Evolutionary conservation across 2,329 filamentous ascomycete species (phyloP).

Genomic region (Paramyrothecium sp.): DNA sequence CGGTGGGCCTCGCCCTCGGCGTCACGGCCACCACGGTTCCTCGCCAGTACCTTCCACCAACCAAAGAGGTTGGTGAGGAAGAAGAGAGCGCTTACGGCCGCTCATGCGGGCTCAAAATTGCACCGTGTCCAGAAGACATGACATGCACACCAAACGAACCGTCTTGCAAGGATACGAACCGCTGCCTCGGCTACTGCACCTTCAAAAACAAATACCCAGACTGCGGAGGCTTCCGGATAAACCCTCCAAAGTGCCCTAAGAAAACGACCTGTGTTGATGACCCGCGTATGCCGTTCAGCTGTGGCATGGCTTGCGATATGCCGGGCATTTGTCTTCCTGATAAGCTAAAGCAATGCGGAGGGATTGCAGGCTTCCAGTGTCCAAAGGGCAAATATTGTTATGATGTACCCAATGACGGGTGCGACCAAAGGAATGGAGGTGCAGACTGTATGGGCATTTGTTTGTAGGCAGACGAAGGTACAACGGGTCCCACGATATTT

Average conservation of each 20-base stretch:
- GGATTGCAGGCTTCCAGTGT: constrained; percentile 9
- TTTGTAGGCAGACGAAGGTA: neutral
- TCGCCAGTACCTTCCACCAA: too few species aligned
- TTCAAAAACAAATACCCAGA: constrained; percentile 5
- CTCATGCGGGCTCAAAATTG: too few species aligned
- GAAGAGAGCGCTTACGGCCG: too few species aligned
- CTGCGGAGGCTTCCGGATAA: constrained; percentile 12
- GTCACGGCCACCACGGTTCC: too few species aligned
- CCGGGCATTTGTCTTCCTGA: constrained; percentile 15
- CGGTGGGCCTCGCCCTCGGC: too few species aligned
- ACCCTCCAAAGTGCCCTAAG: constrained; percentile 8
- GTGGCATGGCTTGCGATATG: constrained; percentile 16
- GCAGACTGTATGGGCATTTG: constrained; percentile 15
- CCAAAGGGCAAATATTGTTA: constrained; percentile 10
- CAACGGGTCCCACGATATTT: too few species aligned
- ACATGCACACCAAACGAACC: too few species aligned
- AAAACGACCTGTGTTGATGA: constrained; percentile 14
- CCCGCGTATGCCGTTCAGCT: constrained; percentile 8
- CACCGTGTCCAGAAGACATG: too few species aligned
- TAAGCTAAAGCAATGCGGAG: constrained; percentile 10
- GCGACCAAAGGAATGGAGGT: constrained; percentile 11
- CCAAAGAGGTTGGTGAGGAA: too few species aligned
- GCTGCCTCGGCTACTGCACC: too few species aligned
- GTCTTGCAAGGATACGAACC: too few species aligned
- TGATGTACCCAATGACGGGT: constrained; percentile 12